Base-by-base conservation (phyloP, 495 filamentous ascomycete species). In the Podospora pseudocomata region DNA sequence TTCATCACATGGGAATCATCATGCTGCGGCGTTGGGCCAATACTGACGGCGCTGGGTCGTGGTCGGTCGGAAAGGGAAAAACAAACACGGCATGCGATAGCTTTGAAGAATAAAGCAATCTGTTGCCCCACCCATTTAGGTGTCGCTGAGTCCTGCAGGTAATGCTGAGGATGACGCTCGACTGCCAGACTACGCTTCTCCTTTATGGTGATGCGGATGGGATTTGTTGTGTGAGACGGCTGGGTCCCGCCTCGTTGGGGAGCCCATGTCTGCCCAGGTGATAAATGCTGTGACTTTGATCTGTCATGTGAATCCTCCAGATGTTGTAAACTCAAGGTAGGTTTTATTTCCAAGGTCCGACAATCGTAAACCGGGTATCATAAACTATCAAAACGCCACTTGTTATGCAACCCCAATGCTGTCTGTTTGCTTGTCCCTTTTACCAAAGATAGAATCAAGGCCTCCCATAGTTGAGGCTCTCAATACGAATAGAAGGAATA, bases 111-210 rank as follows among this genome's bases (percentile, higher is more conserved):
- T 68, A 77, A 84, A 85, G 86, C 86, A 81, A 85, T 84, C 82
- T 80, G 85, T 85, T 81, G 78, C 67, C 67, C 73, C 84, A 83
- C 83, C 80, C 82, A 80, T 49, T 49, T 84, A 94, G 92, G 92
- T 95, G 92, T 96, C 92, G 91, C 91, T 76, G 90, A 94, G 86
- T 92, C 89, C 86, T 80, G 78, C 60, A 70, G 73, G 75, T 70
- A 73, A 73, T 75, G 69, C 77, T 70, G 74, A 82, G 82, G 90
- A 91, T 87, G 87, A 95, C 73, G 91, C 91, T 96, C 92, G 92
- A 96, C 91, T 87, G 92, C 92, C 92, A 95, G 87, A 82, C 80
- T 78, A 79, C 76, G 70, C 72, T 73, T 74, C 66, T 68, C 64
- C 63, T 56, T 66, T 19, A 61, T 26, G 55, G 59, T 53, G n/a